Conservation (phyloP, 192 early-diverging fungal species). For the Phlyctochytrium arcticum region DNA sequence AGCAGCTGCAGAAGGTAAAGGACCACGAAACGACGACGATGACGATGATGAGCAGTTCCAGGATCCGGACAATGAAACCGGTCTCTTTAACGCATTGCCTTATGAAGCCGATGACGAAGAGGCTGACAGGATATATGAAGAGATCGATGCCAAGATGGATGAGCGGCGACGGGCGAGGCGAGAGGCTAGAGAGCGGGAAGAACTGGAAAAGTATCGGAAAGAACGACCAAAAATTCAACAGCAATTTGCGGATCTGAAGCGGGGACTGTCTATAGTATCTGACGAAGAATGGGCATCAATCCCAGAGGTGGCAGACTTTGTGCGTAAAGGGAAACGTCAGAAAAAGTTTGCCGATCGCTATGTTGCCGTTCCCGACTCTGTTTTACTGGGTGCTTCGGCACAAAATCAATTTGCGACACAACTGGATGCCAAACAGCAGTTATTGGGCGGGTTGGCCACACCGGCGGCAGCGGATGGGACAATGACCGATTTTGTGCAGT, state of each 20-base stretch:
- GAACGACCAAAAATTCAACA: slow-evolving; percentile 79
- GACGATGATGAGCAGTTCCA: slow-evolving; percentile 73
- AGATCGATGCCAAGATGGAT: slow-evolving; percentile 88
- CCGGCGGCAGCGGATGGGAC: slow-evolving; percentile 51
- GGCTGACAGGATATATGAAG: slow-evolving; percentile 87
- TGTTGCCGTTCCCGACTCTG: slow-evolving; percentile 55
- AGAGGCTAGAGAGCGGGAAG: slow-evolving; percentile 69
- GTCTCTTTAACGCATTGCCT: slow-evolving; percentile 78
- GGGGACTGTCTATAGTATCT: slow-evolving; percentile 68
- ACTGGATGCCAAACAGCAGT: slow-evolving; percentile 61
- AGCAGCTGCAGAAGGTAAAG: slow-evolving; percentile 25
- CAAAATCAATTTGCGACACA: slow-evolving; percentile 47
- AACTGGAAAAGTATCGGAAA: slow-evolving; percentile 59
- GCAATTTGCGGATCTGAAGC: slow-evolving; percentile 88
- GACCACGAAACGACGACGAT: slow-evolving; percentile 50
- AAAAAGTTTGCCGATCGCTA: slow-evolving; percentile 39
- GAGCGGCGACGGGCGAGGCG: slow-evolving; percentile 70
- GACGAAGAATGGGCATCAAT: slow-evolving; percentile 85
- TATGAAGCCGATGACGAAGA: slow-evolving; percentile 98
- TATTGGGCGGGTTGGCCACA: slow-evolving; percentile 57
- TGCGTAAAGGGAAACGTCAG: slow-evolving; percentile 66
- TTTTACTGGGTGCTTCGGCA: slow-evolving; percentile 59
- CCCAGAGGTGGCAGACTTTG: slow-evolving; percentile 82
- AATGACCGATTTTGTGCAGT: slow-evolving; percentile 84
- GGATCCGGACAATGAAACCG: slow-evolving; percentile 92